Evolutionary conservation across 2,329 filamentous ascomycete species (phyloP).

Genomic region (Torrubiella hemipterigena): DNA sequence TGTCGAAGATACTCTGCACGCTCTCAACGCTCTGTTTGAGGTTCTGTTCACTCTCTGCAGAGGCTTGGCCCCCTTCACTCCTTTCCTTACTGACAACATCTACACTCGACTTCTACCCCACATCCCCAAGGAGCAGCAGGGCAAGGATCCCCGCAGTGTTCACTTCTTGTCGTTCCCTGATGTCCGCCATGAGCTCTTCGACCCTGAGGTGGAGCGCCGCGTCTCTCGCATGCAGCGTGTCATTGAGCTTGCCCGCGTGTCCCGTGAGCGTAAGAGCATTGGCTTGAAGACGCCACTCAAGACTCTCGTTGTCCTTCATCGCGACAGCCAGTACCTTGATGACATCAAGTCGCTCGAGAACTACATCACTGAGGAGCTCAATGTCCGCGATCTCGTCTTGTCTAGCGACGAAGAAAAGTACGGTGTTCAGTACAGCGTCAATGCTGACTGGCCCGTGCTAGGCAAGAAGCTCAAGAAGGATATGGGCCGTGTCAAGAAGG

Average conservation of each 20-base stretch:
- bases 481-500: slow-evolving; percentile 81
- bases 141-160: slow-evolving; percentile 69
- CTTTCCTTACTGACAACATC: slow-evolving; percentile 91
- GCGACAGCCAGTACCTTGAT: slow-evolving; percentile 69
- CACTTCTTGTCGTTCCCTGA: slow-evolving; percentile 89
- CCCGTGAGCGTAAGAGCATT: slow-evolving; percentile 72
- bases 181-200: slow-evolving; percentile 78
- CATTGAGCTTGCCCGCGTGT: slow-evolving; percentile 80
- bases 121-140: slow-evolving; percentile 60
- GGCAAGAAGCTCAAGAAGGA: slow-evolving; percentile 98
- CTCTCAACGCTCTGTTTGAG: slow-evolving; percentile 88
- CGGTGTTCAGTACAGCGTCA: slow-evolving; percentile 81
- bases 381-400: slow-evolving; percentile 73
- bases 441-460: slow-evolving; percentile 84
- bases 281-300: slow-evolving; percentile 86
- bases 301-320: slow-evolving; percentile 79
- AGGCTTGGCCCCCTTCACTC: slow-evolving; percentile 85
- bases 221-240: slow-evolving; percentile 90
- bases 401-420: slow-evolving; percentile 83
- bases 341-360: slow-evolving; percentile 74
- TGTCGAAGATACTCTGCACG: slow-evolving; percentile 74
- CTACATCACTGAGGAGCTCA: slow-evolving; percentile 90
- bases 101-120: slow-evolving; percentile 73
- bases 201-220: slow-evolving; percentile 72
- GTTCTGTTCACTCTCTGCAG: slow-evolving; percentile 82